A percentile compares a stretch with the other conserved stretches of the same genome.
Evolutionary conservation across 2,329 filamentous ascomycete genomes (phyloP).

Genomic region (Capronia epimyces): DNA sequence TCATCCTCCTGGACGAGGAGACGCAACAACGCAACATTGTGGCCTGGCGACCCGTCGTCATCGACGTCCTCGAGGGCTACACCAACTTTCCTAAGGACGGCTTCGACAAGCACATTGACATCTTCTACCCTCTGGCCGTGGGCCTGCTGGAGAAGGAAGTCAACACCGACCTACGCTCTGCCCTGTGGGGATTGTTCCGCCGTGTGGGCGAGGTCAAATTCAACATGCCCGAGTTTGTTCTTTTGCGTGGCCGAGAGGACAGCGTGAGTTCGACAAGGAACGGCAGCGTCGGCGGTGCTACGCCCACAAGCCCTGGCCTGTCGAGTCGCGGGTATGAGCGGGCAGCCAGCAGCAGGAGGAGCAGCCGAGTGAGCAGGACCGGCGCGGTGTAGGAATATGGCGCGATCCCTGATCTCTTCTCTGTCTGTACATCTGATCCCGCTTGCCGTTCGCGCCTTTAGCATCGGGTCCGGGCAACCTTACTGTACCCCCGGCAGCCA

Average conservation of each 20-base stretch:
- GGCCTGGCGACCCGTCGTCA: slow-evolving; percentile 94
- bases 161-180: slow-evolving; percentile 68
- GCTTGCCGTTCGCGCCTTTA: too few species aligned
- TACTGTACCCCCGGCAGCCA: too few species aligned
- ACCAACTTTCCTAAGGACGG: slow-evolving; percentile 72
- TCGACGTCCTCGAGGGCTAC: slow-evolving; percentile 93
- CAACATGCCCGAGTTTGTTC: slow-evolving; percentile 38
- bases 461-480: too few species aligned
- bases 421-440: too few species aligned
- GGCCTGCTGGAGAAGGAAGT: slow-evolving; percentile 79
- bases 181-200: slow-evolving; percentile 70
- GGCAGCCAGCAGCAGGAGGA: slow-evolving; percentile 11
- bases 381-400: slow-evolving; percentile 1
- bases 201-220: slow-evolving; percentile 73
- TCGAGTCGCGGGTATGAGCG: slow-evolving; percentile 9
- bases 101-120: slow-evolving; percentile 71
- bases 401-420: not conserved
- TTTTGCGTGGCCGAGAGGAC: slow-evolving; percentile 19
- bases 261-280: slow-evolving; percentile 23
- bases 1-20: slow-evolving; percentile 83
- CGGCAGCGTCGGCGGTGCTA: slow-evolving; percentile 19
- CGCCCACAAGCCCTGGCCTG: slow-evolving; percentile 17
- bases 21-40: slow-evolving; percentile 95
- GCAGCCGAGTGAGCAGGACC: slow-evolving; percentile 15
- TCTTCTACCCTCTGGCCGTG: slow-evolving; percentile 81